Evolutionary conservation across 139 green algal species (phyloP).

Genomic region (Yamagishiella unicocca): DNA sequence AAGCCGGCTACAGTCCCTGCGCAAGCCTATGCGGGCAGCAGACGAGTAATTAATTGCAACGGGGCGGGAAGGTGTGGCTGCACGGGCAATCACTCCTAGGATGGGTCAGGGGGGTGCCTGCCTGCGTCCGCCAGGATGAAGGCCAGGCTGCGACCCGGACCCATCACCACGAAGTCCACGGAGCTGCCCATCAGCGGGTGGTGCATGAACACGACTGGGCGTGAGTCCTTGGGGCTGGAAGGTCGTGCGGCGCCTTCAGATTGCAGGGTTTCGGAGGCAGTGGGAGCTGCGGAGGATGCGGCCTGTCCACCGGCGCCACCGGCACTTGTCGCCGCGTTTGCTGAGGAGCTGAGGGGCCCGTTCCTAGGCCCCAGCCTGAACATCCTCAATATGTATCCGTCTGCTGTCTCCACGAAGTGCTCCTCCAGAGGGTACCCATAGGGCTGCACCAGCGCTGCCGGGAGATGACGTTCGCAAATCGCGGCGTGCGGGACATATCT

Average conservation of each 20-base stretch:
- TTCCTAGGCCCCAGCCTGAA: constrained; percentile 54
- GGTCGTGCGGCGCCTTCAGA: background rate
- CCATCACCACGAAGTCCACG: constrained; percentile 76
- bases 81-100: too few relatives aligned
- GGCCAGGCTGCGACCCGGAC: constrained; percentile 57
- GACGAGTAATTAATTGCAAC: too few relatives aligned
- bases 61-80: too few relatives aligned
- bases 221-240: background rate
- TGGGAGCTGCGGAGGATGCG: background rate
- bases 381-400: constrained; percentile 62
- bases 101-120: too few relatives aligned
- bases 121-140: constrained; percentile 74
- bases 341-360: background rate
- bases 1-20: too few relatives aligned
- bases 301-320: too few relatives aligned
- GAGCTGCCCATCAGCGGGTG: constrained; percentile 77
- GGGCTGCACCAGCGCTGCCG: constrained; percentile 55
- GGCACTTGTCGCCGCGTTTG: too few relatives aligned
- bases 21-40: too few relatives aligned
- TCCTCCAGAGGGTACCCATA: constrained; percentile 65
- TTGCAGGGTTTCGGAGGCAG: background rate
- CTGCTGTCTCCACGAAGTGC: constrained; percentile 58
- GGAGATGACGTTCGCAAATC: too few relatives aligned
- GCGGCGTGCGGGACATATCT: too few relatives aligned
- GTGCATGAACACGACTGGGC: constrained; percentile 70